These are phyloP conservation scores for Hygrophoropsis aurantiaca DNA, from an alignment of 768 basidiomycete species.

Conservation along the genomic window DNA sequence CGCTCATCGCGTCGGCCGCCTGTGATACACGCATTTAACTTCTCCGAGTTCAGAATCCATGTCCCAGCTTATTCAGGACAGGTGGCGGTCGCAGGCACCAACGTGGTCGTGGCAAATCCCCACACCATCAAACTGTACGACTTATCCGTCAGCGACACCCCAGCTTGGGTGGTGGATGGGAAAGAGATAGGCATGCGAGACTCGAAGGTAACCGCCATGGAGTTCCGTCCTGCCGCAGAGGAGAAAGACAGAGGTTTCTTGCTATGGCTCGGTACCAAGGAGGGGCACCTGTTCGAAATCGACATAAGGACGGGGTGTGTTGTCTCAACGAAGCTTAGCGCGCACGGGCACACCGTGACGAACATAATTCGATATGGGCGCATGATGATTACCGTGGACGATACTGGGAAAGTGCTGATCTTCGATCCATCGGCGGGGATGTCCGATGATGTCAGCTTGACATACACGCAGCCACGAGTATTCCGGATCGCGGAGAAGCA, in stretches of 20 bases:
- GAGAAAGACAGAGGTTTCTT: slow-evolving; percentile 55
- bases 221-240: slow-evolving; percentile 58
- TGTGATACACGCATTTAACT: slow-evolving; percentile 26
- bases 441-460: slow-evolving; percentile 44
- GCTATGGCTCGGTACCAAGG: slow-evolving; percentile 89
- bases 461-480: slow-evolving; percentile 51
- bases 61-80: slow-evolving; percentile 54
- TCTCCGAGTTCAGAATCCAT: slow-evolving; percentile 50
- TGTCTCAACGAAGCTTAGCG: slow-evolving; percentile 54
- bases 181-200: slow-evolving; percentile 67
- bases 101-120: slow-evolving; percentile 55
- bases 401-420: slow-evolving; percentile 77
- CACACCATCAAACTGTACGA: slow-evolving; percentile 68
- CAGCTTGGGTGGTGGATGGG: slow-evolving; percentile 54
- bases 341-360: slow-evolving; percentile 66
- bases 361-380: slow-evolving; percentile 72
- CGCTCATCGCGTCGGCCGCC: slow-evolving; percentile 61
- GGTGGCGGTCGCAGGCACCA: slow-evolving; percentile 55
- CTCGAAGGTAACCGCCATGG: slow-evolving; percentile 71
- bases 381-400: slow-evolving; percentile 81
- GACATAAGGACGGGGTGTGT: slow-evolving; percentile 65
- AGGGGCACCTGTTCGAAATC: slow-evolving; percentile 83
- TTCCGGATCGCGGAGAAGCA: slow-evolving; percentile 78
- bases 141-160: slow-evolving; percentile 45
- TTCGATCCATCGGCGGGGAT: slow-evolving; percentile 52